Evolutionary conservation across 352 stramenopile species (phyloP).

Genomic region (Phytophthora palmivora): DNA sequence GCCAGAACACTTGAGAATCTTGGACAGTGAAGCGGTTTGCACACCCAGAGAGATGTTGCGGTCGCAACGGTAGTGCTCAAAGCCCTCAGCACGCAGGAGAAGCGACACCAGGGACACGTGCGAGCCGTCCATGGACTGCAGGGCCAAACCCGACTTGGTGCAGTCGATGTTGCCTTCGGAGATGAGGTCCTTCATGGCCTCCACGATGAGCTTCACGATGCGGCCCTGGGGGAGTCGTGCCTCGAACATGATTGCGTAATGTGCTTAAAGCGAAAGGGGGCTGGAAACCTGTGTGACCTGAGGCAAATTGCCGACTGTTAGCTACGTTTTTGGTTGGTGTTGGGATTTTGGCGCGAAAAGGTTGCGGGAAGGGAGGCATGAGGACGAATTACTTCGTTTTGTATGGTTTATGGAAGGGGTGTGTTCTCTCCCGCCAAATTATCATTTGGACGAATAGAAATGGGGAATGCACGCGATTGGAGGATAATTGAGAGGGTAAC

Average conservation of each 20-base stretch:
- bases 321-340: conserved; percentile 25
- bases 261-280: conserved; percentile 7
- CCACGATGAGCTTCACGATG: conserved; percentile 99
- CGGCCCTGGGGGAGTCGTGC: conserved; percentile 95
- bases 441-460: conserved; percentile 26
- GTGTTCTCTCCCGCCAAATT: conserved; percentile 36
- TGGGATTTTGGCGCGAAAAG: conserved; percentile 41
- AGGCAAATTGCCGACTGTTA: conserved; percentile 54
- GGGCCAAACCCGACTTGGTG: conserved; percentile 91
- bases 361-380: conserved; percentile 9
- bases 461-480: conserved; percentile 14
- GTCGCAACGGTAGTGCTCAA: conserved; percentile 99
- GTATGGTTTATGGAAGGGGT: conserved; percentile 28
- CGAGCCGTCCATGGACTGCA: conserved; percentile 99
- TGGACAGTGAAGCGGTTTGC: conserved; percentile 97
- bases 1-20: conserved; percentile 99
- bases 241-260: conserved; percentile 97
- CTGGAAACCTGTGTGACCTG: conserved; percentile 13
- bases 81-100: conserved; percentile 93
- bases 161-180: conserved; percentile 98
- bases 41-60: conserved; percentile 97
- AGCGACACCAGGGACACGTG: conserved; percentile 99
- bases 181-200: conserved; percentile 99
- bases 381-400: conserved; percentile 2
- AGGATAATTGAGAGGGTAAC: conserved; percentile 13